Percentiles rank a stretch among this genome's conserved stretches.
Conservation (phyloP, 208 protist species). For the Trypanosoma caninum region DNA sequence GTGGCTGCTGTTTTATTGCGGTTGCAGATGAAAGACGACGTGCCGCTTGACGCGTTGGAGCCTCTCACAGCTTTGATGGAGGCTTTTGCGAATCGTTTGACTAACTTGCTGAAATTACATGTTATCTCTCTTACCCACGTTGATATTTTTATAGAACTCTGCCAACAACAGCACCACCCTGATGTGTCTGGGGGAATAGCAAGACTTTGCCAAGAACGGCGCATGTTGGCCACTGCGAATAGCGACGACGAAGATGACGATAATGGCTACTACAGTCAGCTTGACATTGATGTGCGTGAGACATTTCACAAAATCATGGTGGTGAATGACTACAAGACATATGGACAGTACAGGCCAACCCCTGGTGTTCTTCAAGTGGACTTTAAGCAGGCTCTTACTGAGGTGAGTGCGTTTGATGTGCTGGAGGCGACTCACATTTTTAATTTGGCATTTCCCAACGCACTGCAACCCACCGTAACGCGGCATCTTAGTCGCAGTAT, state of each 20-base stretch:
- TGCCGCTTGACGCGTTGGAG: constrained; percentile 49
- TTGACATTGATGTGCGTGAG: constrained; percentile 79
- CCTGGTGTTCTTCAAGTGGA: constrained; percentile 65
- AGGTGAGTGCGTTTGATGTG: constrained; percentile 52
- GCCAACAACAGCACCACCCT: constrained; percentile 46
- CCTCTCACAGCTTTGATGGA: constrained; percentile 53
- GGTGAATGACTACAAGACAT: constrained; percentile 51
- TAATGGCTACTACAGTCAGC: constrained; percentile 39
- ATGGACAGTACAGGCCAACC: constrained; percentile 48
- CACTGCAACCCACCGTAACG: constrained; percentile 28
- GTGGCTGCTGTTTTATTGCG: constrained; percentile 31
- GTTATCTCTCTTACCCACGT: constrained; percentile 49
- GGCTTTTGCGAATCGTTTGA: constrained; percentile 45
- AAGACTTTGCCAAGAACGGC: constrained; percentile 22
- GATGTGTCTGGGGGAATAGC: constrained; percentile 39
- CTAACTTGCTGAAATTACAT: constrained; percentile 36
- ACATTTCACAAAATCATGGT: constrained; percentile 45
- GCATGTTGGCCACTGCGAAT: constrained; percentile 8
- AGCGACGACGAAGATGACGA: constrained; percentile 45
- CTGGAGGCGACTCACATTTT: constrained; percentile 60
- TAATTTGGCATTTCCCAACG: constrained; percentile 42
- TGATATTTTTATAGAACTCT: constrained; percentile 44
- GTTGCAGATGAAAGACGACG: constrained; percentile 42
- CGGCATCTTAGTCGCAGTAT: constrained; percentile 50
- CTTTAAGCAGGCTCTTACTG: constrained; percentile 56